A percentile compares a stretch with the other conserved stretches of the same genome.
Evolutionary conservation across 306 rosid species (phyloP).

Genomic region (Nissolia schottii): DNA sequence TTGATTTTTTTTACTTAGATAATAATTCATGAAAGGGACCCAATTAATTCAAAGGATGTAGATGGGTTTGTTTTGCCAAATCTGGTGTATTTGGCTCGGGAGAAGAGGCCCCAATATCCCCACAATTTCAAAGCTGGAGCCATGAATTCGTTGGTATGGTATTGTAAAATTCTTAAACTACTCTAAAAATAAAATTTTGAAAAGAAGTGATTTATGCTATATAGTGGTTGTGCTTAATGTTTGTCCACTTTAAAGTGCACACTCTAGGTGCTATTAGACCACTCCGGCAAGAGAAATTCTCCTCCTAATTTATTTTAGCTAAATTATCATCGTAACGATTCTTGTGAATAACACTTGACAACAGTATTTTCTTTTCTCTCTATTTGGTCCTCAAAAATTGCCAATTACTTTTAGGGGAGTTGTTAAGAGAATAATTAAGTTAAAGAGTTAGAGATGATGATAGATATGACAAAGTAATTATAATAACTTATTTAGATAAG

Average conservation of each 20-base stretch:
- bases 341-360: too few relatives aligned
- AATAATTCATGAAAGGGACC: constrained; percentile 54
- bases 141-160: constrained; percentile 74
- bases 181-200: background rate
- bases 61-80: constrained; percentile 57
- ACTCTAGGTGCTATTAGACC: background rate
- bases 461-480: too few relatives aligned
- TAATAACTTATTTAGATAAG: too few relatives aligned
- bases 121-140: constrained; percentile 94
- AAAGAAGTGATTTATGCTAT: background rate
- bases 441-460: too few relatives aligned
- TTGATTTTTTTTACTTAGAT: constrained; percentile 36
- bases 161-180: background rate
- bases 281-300: background rate
- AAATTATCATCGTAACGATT: too few relatives aligned
- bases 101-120: constrained; percentile 63
- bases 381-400: too few relatives aligned
- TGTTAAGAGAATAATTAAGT: too few relatives aligned
- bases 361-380: too few relatives aligned
- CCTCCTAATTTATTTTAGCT: too few relatives aligned
- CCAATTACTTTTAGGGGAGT: too few relatives aligned
- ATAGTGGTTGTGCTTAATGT: background rate
- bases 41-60: constrained; percentile 41
- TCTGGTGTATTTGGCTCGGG: constrained; percentile 78
- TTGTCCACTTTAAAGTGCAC: background rate